Conservation (phyloP, 2,329 filamentous ascomycete species). For the Penicillium sp. region DNA sequence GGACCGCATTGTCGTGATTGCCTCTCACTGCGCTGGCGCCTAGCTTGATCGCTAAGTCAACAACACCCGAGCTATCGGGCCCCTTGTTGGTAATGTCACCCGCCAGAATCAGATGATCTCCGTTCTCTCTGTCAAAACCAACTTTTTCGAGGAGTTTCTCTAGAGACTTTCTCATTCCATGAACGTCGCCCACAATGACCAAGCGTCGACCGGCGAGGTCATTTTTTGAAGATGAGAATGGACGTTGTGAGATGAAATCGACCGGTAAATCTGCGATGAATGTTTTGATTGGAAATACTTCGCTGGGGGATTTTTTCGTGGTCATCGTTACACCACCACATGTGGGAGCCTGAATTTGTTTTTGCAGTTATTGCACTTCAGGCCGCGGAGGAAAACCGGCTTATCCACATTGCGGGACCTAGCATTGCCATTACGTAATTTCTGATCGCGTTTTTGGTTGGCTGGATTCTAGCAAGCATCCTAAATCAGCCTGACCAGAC, state of each 20-base stretch:
- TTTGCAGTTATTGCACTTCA: too few species aligned
- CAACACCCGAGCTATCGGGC: constrained; percentile 22
- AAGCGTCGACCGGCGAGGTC: constrained; percentile 12
- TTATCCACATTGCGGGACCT: too few species aligned
- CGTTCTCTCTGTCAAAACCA: constrained; percentile 15
- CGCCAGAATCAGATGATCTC: constrained; percentile 23
- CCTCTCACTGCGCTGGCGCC: constrained; percentile 27
- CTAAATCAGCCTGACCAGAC: too few species aligned
- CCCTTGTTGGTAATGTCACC: constrained; percentile 27
- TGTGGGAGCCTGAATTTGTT: too few species aligned
- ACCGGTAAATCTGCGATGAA: constrained; percentile 19
- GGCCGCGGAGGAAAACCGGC: too few species aligned
- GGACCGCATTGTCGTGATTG: constrained; percentile 28
- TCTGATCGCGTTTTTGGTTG: background rate
- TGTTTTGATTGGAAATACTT: constrained; percentile 15
- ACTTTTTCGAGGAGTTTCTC: constrained; percentile 19
- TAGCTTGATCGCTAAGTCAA: constrained; percentile 23
- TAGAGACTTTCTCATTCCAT: constrained; percentile 23
- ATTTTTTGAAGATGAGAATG: constrained; percentile 5
- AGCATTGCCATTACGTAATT: background rate
- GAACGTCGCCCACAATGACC: constrained; percentile 24
- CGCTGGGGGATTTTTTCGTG: constrained; percentile 1
- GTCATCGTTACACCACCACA: background rate
- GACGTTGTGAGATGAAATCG: constrained; percentile 4
- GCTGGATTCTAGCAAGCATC: background rate